phyloP scores from a whole-genome alignment of 495 filamentous ascomycete species.

The Achaetomiella virescens region DNA sequence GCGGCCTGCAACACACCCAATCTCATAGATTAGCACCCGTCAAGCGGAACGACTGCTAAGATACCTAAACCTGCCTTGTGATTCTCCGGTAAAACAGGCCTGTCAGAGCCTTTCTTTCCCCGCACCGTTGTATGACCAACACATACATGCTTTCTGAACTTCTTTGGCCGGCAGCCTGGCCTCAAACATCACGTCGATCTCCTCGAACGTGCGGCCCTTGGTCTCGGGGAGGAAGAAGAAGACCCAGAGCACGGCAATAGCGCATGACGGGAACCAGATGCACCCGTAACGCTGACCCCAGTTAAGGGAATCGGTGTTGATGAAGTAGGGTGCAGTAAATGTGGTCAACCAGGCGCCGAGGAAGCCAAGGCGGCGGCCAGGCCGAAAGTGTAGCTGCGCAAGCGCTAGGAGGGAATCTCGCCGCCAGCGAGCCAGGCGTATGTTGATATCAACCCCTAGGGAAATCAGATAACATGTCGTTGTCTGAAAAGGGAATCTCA shows the following conservation, averaged over 20 bases:
- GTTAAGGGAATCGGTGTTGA: conserved; percentile 50
- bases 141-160: conserved; percentile 34
- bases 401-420: conserved; percentile 50
- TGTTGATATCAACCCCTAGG: conserved; percentile 48
- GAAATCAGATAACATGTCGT: too few species aligned
- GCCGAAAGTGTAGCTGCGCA: conserved; percentile 53
- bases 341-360: conserved; percentile 52
- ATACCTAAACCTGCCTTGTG: conserved; percentile 17
- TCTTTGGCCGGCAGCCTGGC: conserved; percentile 39
- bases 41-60: neutral
- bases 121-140: conserved; percentile 4
- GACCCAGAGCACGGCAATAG: conserved; percentile 35
- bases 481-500: too few species aligned
- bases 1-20: neutral
- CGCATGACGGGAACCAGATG: conserved; percentile 46
- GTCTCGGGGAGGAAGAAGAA: conserved; percentile 51
- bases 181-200: conserved; percentile 55
- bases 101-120: neutral
- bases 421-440: conserved; percentile 59
- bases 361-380: conserved; percentile 50
- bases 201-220: conserved; percentile 51
- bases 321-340: conserved; percentile 57
- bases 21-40: too few species aligned
- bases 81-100: neutral
- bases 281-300: conserved; percentile 55